phyloP scores from a whole-genome alignment of 768 basidiomycete genomes.

The Lentinula sp. region DNA sequence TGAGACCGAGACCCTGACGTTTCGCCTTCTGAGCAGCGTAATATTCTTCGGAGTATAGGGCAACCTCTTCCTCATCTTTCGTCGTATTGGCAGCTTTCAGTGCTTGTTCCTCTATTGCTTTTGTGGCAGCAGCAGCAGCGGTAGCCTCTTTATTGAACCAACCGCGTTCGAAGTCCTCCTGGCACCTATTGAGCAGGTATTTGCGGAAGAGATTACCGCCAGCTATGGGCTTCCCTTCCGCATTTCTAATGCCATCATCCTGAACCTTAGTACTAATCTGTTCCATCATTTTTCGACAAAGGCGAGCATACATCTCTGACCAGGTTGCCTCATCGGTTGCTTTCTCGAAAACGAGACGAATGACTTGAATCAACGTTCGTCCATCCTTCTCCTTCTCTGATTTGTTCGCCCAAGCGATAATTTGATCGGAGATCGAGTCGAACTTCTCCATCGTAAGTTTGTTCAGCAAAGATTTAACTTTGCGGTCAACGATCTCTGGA shows the following conservation, averaged over 20 bases:
- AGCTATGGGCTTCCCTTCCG: slow-evolving; percentile 82
- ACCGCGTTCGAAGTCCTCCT: slow-evolving; percentile 95
- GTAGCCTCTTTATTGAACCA: slow-evolving; percentile 89
- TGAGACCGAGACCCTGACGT: slow-evolving; percentile 92
- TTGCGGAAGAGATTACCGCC: slow-evolving; percentile 96
- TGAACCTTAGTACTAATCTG: slow-evolving; percentile 82
- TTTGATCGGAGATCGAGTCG: slow-evolving; percentile 92
- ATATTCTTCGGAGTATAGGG: slow-evolving; percentile 92
- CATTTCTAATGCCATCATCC: slow-evolving; percentile 78
- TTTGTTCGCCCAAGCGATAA: slow-evolving; percentile 93
- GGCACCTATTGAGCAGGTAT: slow-evolving; percentile 93
- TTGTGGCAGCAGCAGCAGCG: slow-evolving; percentile 78
- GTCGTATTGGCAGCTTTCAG: slow-evolving; percentile 62
- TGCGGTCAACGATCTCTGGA: slow-evolving; percentile 85
- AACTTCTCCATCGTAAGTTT: slow-evolving; percentile 97
- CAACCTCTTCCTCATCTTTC: slow-evolving; percentile 56
- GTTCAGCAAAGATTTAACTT: slow-evolving; percentile 89
- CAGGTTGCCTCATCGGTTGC: slow-evolving; percentile 93
- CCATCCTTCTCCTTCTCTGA: slow-evolving; percentile 91
- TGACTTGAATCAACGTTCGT: slow-evolving; percentile 91
- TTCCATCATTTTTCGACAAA: slow-evolving; percentile 96
- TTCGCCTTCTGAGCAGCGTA: slow-evolving; percentile 96
- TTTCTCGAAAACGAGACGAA: slow-evolving; percentile 94
- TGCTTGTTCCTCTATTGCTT: slow-evolving; percentile 82
- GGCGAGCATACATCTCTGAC: slow-evolving; percentile 96